A percentile compares a stretch with the other conserved stretches of the same genome.
phyloP scores from a whole-genome alignment of 306 rosid species.

The Mucuna pruriens region DNA sequence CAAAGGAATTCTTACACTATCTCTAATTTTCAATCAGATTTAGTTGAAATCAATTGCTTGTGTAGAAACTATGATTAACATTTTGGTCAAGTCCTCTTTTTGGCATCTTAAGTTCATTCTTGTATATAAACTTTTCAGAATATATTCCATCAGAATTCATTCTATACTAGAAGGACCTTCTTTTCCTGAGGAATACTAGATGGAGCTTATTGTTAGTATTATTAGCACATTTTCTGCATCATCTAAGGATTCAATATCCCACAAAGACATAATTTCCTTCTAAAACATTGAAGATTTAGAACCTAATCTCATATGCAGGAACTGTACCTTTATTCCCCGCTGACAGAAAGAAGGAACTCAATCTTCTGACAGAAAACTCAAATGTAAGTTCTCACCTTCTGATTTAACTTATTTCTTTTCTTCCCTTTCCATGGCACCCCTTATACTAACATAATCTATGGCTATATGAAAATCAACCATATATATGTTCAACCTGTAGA shows the following conservation, averaged over 20 bases:
- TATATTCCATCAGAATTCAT: background rate
- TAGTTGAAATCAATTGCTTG: background rate
- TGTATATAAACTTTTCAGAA: background rate
- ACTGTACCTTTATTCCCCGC: background rate
- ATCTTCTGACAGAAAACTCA: slow-evolving; percentile 27
- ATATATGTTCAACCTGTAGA: background rate
- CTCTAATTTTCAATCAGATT: background rate
- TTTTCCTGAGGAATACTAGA: background rate
- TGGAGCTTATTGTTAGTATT: background rate
- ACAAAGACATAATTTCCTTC: slow-evolving; percentile 18
- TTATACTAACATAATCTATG: background rate
- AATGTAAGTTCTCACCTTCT: slow-evolving; percentile 43
- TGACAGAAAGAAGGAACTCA: slow-evolving; percentile 3
- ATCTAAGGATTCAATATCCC: background rate
- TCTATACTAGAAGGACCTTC: background rate
- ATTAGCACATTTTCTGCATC: background rate
- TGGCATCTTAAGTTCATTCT: background rate
- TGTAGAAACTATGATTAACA: background rate
- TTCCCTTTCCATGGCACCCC: background rate
- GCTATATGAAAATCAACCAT: background rate
- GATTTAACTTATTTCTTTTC: background rate
- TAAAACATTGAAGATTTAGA: background rate
- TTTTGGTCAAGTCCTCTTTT: background rate
- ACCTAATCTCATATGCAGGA: slow-evolving; percentile 33
- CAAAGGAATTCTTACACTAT: background rate